Evolutionary conservation across 345 rosid species (phyloP), one percentile per base, ranked within the genome.

Genomic region (Eucalyptus pumila): DNA sequence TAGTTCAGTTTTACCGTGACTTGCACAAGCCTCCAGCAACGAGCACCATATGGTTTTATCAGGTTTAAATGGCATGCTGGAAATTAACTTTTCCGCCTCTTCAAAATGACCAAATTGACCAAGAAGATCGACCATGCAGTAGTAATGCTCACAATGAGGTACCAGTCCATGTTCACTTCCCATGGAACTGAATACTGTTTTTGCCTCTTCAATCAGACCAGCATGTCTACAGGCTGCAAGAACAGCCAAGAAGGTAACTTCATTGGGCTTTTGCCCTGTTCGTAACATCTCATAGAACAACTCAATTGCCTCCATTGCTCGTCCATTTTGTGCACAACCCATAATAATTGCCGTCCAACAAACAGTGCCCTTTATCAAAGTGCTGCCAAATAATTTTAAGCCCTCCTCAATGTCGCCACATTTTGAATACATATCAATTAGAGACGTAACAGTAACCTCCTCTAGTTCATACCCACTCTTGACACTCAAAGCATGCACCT

Each of bases 301-400:
- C 85, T 67, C 50, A 86, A 95, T 80, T 62, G 97, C 96, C 89
- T 95, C 95, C 86, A 90, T 85, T 27, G 90, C 93, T 91, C 90
- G 92, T 90, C 98, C 97, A 91, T 96, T 96, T 91, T 95, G 98
- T 50, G 95, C 96, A 85, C 96, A 95, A 26, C 97, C 96, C 56
- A 92, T 94, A 86, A 96, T 95, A 87, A 95, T 94, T 87, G 94
- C 95, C 42, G 98, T 95, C 97, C 97, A 95, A 88, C 95, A 94
- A 11, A 95, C 94, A 50, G 93, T 91, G 87, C 95, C 98, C 90
- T 93, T 93, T 19, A 92, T 95, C 58, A 69, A 76, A 88, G 91
- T 34, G 80, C 89, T 52, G 52, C 90, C 80, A 89, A 95, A 96
- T 50, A 95, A 89, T 88, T 87, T 90, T 90, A 96, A 87, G 88